Evolutionary conservation across 257 asterid genomes (phyloP), one percentile per base, ranked within the genome.

Genomic region (Rauvolfia tetraphylla): DNA sequence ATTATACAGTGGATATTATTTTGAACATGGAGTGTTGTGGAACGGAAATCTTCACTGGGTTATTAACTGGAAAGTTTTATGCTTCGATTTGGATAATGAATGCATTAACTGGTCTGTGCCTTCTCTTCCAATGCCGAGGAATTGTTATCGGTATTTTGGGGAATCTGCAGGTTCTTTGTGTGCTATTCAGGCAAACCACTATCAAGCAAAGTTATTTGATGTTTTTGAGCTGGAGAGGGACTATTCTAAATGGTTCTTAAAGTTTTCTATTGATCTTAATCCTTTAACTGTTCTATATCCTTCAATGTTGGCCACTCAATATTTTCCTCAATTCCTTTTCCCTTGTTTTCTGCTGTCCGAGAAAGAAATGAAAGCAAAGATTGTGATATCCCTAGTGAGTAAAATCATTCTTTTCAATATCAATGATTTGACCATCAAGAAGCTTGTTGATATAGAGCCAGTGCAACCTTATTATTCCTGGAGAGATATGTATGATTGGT

Each of bases 31-130:
- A 20, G 71, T 78, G 14, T 53, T 38, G 4, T 63, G 59, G 75
- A 74, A 78, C 59, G 85, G 79, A 3, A 25, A 48, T 33, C 74
- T 78, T 57, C 71, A 81, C 23, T 81, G 85, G 85, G 39, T 46
- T 29, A 68, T 63, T 71, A 25, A 38, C 34, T 20, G 46, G 15
- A 5, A 12, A 11, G 54, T 25, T 31, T 34, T 74, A 8, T 67
- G 83, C 76, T 74, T 79, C 20, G 73, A 79, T 73, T 20, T 79
- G 53, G 33, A 65, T 25, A 51, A 13, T 7, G 54, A 54, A 44
- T 41, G 78, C 38, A 29, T 67, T 23, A 67, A 67, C 65, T 20
- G 57, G 48, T 51, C 25, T 22, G 29, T 66, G 34, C 68, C 48
- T 4, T n/a, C 1, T 4, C 38, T 59, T 39, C 6, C 58, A 18